Evolutionary conservation across 176 grass and related monocot genomes (phyloP).

Genomic region (Zizania latifolia): DNA sequence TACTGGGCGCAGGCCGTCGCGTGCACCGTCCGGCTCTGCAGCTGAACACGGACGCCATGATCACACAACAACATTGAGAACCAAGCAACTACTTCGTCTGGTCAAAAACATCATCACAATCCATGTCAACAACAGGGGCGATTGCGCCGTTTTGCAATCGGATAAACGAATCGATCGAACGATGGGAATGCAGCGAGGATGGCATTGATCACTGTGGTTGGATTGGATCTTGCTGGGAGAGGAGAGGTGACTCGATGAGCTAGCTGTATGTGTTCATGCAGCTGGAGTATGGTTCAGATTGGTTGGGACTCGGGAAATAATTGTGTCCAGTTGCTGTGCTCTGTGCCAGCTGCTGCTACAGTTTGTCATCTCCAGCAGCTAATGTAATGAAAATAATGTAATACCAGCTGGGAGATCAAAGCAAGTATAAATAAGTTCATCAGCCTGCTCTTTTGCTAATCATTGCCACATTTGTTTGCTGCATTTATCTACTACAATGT

Average conservation of each 20-base stretch:
- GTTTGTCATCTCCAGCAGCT: neutral
- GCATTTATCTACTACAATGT: neutral
- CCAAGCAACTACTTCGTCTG: neutral
- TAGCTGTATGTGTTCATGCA: neutral
- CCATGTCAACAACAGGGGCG: neutral
- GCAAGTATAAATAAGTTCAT: neutral
- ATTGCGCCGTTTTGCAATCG: neutral
- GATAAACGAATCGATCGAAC: neutral
- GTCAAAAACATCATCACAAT: neutral
- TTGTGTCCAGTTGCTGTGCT: neutral
- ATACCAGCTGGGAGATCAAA: neutral
- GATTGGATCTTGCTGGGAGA: neutral
- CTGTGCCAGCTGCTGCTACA: neutral
- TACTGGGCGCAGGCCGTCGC: slow-evolving; percentile 50
- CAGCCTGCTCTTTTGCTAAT: neutral
- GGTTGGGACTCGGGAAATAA: neutral
- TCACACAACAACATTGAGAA: neutral
- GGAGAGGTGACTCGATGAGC: neutral
- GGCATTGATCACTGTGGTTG: neutral
- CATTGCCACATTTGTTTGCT: neutral
- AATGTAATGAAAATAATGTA: slow-evolving; percentile 1
- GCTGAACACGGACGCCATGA: neutral
- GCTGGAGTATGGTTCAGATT: neutral
- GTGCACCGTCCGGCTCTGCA: slow-evolving; percentile 43
- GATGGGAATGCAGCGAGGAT: neutral